These are phyloP conservation scores for Eucalyptus regnans DNA, from an alignment of 345 rosid genomes.

Conservation along the genomic window DNA sequence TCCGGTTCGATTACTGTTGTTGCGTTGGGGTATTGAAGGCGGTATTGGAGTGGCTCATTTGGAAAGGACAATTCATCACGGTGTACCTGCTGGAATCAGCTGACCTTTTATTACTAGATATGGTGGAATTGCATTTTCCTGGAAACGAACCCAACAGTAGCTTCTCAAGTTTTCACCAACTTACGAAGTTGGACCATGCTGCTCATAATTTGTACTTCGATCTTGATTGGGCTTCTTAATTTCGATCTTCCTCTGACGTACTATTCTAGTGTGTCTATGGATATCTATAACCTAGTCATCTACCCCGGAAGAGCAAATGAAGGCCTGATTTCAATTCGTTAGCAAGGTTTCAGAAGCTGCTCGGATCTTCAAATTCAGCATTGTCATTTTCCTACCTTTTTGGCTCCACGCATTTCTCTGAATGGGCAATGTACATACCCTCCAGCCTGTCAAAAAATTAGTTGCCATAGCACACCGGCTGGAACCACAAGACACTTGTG, in stretches of 20 bases:
- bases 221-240: not conserved
- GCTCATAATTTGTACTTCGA: no score
- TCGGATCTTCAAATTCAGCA: no score
- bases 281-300: not conserved
- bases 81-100: not conserved
- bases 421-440: not conserved
- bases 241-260: not conserved
- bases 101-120: not conserved
- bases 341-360: not conserved
- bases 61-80: rapidly evolving
- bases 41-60: no score
- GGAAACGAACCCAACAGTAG: no score
- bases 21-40: no score
- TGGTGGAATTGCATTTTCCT: not conserved
- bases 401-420: not conserved
- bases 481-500: not conserved
- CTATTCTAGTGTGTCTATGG: not conserved
- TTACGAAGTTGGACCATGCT: no score
- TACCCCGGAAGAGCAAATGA: not conserved
- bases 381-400: not conserved
- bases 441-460: not conserved
- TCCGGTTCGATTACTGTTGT: no score
- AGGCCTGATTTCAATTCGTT: not conserved
- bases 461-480: not conserved
- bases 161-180: no score